These are phyloP conservation scores for Candida parachauliodes DNA, from an alignment of 805 yeast species.

Conservation along the genomic window DNA sequence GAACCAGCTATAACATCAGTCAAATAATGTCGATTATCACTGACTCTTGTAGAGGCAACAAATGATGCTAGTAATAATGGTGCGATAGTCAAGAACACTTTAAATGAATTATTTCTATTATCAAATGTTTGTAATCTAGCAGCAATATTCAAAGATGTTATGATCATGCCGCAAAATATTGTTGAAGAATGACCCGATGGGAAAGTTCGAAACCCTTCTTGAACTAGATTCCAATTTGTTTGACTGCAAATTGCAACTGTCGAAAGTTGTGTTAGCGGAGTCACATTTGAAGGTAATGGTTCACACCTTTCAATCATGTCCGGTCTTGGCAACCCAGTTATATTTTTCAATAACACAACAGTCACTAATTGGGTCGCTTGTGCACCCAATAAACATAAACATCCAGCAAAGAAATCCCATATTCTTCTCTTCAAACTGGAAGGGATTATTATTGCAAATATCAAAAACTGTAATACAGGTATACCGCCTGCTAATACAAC, in stretches of 20 bases:
- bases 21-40: slow-evolving; percentile 46
- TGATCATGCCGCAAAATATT: slow-evolving; percentile 30
- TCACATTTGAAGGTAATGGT: slow-evolving; percentile 12
- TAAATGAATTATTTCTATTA: slow-evolving; percentile 30
- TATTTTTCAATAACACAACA: slow-evolving; percentile 30
- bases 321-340: slow-evolving; percentile 27
- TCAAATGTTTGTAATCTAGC: slow-evolving; percentile 34
- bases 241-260: slow-evolving; percentile 18
- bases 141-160: slow-evolving; percentile 29
- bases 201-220: slow-evolving; percentile 26
- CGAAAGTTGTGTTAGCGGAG: slow-evolving; percentile 10
- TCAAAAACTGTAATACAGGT: slow-evolving; percentile 29
- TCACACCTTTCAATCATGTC: slow-evolving; percentile 23
- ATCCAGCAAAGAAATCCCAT: slow-evolving; percentile 41
- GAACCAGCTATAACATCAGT: slow-evolving; percentile 39
- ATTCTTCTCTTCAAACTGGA: slow-evolving; percentile 17
- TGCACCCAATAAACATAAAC: slow-evolving; percentile 34
- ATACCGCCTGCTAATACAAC: slow-evolving; percentile 23
- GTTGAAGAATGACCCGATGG: slow-evolving; percentile 30
- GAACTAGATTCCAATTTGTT: slow-evolving; percentile 11
- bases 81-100: slow-evolving; percentile 25
- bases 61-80: slow-evolving; percentile 33
- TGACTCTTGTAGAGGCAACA: slow-evolving; percentile 39
- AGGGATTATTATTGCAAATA: slow-evolving; percentile 14
- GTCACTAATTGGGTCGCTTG: slow-evolving; percentile 34